A percentile compares a stretch with the other conserved stretches of the same genome.
Evolutionary conservation across 2,329 filamentous ascomycete genomes (phyloP).

Genomic region (Penicillium sp.): DNA sequence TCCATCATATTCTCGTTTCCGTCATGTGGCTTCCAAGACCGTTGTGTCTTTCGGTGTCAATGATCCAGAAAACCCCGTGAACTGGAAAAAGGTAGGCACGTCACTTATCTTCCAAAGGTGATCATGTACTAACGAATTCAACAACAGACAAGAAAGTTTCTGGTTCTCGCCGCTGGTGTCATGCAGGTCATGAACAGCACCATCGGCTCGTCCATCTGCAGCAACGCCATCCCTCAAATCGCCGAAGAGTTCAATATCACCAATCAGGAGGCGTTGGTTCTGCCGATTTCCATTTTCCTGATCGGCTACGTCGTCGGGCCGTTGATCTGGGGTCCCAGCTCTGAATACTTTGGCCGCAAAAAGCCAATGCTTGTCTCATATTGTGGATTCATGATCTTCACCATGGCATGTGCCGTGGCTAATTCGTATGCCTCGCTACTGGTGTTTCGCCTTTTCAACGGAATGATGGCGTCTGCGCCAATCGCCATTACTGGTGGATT

Average conservation of each 20-base stretch:
- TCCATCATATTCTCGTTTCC: constrained; percentile 28
- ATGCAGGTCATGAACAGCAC: constrained; percentile 42
- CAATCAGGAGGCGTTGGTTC: constrained; percentile 31
- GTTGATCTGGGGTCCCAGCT: constrained; percentile 43
- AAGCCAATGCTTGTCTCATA: constrained; percentile 50
- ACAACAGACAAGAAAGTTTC: constrained; percentile 26
- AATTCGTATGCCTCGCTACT: constrained; percentile 41
- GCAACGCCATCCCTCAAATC: constrained; percentile 38
- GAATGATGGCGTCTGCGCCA: constrained; percentile 44
- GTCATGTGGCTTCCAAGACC: constrained; percentile 35
- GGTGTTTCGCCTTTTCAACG: constrained; percentile 45
- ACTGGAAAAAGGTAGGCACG: constrained; percentile 30
- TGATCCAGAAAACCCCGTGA: constrained; percentile 34
- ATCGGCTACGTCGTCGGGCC: constrained; percentile 44
- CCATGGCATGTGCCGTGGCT: constrained; percentile 43
- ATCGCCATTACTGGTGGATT: constrained; percentile 45
- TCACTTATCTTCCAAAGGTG: background rate
- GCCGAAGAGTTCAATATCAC: constrained; percentile 34
- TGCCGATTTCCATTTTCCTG: constrained; percentile 41
- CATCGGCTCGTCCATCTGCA: constrained; percentile 39
- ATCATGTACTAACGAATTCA: background rate
- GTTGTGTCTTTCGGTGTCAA: constrained; percentile 33
- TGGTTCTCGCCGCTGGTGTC: constrained; percentile 35
- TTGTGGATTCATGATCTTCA: constrained; percentile 41
- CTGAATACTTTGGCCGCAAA: constrained; percentile 43